Evolutionary conservation across 1,284 basidiomycete species (phyloP).

Genomic region (Microbotryum violaceum): DNA sequence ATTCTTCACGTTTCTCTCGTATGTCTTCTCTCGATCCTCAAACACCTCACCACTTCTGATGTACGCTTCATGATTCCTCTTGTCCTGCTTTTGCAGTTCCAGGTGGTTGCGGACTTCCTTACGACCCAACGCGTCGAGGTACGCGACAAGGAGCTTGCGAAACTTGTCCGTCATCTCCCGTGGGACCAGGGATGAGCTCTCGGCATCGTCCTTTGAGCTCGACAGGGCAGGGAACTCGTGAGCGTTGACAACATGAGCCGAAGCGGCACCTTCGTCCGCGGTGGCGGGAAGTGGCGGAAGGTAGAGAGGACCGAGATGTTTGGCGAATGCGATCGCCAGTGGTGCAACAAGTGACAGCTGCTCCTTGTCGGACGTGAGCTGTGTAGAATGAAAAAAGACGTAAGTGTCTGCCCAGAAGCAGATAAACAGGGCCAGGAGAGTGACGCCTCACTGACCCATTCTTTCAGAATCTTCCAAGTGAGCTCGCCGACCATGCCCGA

Average conservation of each 20-base stretch:
- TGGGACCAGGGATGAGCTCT: constrained; percentile 53
- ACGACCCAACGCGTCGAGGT: constrained; percentile 84
- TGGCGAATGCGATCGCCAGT: constrained; percentile 46
- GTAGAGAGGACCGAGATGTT: constrained; percentile 70
- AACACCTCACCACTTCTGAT: constrained; percentile 98
- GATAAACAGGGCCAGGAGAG: neutral
- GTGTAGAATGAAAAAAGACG: neutral
- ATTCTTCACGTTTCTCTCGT: constrained; percentile 93
- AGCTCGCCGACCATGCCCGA: constrained; percentile 28
- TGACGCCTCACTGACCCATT: constrained; percentile 52
- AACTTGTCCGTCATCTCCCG: constrained; percentile 78
- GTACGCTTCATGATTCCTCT: constrained; percentile 94
- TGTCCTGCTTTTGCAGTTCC: constrained; percentile 92
- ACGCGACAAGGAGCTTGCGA: constrained; percentile 83
- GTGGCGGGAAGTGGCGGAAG: constrained; percentile 77
- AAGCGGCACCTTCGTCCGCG: constrained; percentile 68
- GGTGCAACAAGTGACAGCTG: constrained; percentile 33
- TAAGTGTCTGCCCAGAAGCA: neutral
- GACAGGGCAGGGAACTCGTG: constrained; percentile 54
- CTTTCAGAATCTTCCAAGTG: constrained; percentile 42
- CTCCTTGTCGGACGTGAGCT: constrained; percentile 37
- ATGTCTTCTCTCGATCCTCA: constrained; percentile 95
- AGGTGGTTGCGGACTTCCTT: constrained; percentile 85
- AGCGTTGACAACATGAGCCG: constrained; percentile 44
- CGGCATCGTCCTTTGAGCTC: constrained; percentile 29